Base-by-base conservation (phyloP, 495 filamentous ascomycete genomes). In the Penicillium roqueforti region DNA sequence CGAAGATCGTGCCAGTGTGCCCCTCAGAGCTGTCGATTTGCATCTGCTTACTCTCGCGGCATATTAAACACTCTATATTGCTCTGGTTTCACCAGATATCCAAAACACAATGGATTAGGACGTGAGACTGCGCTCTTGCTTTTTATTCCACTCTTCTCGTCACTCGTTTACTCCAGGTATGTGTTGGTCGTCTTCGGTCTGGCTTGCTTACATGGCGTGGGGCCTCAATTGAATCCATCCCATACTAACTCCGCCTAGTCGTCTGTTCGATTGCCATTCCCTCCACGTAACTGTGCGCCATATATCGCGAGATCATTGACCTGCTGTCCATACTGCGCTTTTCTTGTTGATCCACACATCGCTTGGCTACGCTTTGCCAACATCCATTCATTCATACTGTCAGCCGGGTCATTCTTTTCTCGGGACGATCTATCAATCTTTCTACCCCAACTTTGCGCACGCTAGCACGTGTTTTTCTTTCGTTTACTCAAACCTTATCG, bases 41-140 rank as follows among this genome's bases (percentile, higher is more conserved):
- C 47, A 44, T 49, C 57, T 41, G 55, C 53, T 48, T 37, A 29
- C 28, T 29, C 39, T 45, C 44, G 39, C 51, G 36, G 51, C 54
- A 49, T 52, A 52, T 38, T 46, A 8, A 11, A 18, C 47, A 44
- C 36, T 28, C 19, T 13, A 22, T 47, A 13, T 42, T 20, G 26
- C 29, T 11, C 11, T 25, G 31, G 50, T 54, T 22, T 26, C 29
- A 51, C 32, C 1, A n/a, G 37, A 40, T 46, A 46, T 47, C 29
- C 50, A 43, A 55, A 56, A 41, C 36, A 43, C 51, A 38, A 64
- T 64, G 61, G 58, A 61, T 48, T 64, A 61, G 41, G 55, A 23
- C 22, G 36, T 47, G 53, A 55, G 42, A 25, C 28, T 45, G 52
- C 32, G 26, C 44, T 29, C 10, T 32, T 26, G 44, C 38, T 42